Conservation (phyloP, 1,284 basidiomycete genomes). For the Ustilago tritici region DNA sequence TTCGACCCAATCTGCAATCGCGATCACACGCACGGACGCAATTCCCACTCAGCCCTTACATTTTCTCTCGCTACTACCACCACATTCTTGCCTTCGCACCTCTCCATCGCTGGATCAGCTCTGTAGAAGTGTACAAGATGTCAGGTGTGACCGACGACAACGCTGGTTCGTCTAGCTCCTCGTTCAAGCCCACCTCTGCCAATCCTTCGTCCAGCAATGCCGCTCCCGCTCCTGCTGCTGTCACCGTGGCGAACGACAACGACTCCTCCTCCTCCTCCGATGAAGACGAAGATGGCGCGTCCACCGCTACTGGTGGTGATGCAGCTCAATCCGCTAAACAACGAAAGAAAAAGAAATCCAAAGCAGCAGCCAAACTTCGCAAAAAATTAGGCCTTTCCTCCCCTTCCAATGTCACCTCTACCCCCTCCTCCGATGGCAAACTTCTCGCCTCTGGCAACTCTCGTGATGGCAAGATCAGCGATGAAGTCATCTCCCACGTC, state of each 20-base stretch:
- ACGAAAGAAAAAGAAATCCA: slow-evolving; percentile 61
- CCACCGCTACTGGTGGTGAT: slow-evolving; percentile 10
- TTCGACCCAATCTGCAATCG: neutral
- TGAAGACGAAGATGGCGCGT: slow-evolving; percentile 14
- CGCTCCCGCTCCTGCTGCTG: neutral
- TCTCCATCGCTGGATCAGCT: neutral
- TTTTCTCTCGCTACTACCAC: neutral
- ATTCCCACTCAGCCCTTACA: neutral
- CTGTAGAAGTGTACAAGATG: neutral
- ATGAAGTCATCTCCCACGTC: slow-evolving; percentile 55
- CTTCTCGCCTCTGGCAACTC: slow-evolving; percentile 36
- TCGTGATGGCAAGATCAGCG: slow-evolving; percentile 40
- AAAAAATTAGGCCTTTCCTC: slow-evolving; percentile 56
- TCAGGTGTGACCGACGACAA: slow-evolving; percentile 3
- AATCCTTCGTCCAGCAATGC: neutral
- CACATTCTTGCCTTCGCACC: neutral
- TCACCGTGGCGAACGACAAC: slow-evolving; percentile 16
- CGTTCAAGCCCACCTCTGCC: slow-evolving; percentile 4
- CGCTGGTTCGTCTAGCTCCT: neutral
- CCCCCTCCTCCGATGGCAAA: slow-evolving; percentile 20
- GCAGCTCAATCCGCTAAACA: slow-evolving; percentile 44
- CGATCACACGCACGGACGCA: slow-evolving; percentile 1
- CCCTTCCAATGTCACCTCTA: slow-evolving; percentile 1
- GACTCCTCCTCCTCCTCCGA: slow-evolving; percentile 26
- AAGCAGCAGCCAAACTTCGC: slow-evolving; percentile 57